Percentiles rank a stretch among this genome's conserved stretches.
Conservation (phyloP, 805 yeast species). For the Teunomyces lycoperdinae region DNA sequence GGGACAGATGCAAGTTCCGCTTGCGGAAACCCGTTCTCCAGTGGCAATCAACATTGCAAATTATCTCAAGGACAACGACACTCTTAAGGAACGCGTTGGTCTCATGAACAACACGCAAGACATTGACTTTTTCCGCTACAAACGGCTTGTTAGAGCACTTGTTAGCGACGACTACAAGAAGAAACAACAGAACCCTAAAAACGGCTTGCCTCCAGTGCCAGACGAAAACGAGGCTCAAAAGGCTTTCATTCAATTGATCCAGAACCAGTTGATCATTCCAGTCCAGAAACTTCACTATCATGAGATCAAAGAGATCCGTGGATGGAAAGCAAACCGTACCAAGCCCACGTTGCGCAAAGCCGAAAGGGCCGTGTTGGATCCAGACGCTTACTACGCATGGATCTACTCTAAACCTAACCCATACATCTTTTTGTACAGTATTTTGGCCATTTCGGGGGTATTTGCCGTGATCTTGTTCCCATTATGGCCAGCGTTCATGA, state of each 20-base stretch:
- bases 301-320: constrained; percentile 53
- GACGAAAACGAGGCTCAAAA: constrained; percentile 57
- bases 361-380: constrained; percentile 56
- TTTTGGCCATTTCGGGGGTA: constrained; percentile 62
- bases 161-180: constrained; percentile 65
- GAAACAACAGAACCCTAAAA: constrained; percentile 46
- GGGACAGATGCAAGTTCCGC: constrained; percentile 10
- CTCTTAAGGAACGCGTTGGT: constrained; percentile 82
- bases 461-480: constrained; percentile 78
- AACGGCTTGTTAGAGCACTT: constrained; percentile 78
- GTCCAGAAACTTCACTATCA: constrained; percentile 68
- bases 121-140: constrained; percentile 81
- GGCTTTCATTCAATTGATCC: constrained; percentile 65
- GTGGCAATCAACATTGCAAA: constrained; percentile 68
- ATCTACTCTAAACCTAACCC: constrained; percentile 71
- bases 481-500: constrained; percentile 90
- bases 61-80: constrained; percentile 59
- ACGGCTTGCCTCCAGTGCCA: constrained; percentile 41
- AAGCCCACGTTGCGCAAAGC: constrained; percentile 58
- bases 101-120: constrained; percentile 63
- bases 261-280: constrained; percentile 71
- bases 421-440: constrained; percentile 57
- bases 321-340: constrained; percentile 59
- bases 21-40: constrained; percentile 36
- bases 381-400: constrained; percentile 83